Conservation (phyloP, 2,329 filamentous ascomycete species). For the Fusarium transvaalense region DNA sequence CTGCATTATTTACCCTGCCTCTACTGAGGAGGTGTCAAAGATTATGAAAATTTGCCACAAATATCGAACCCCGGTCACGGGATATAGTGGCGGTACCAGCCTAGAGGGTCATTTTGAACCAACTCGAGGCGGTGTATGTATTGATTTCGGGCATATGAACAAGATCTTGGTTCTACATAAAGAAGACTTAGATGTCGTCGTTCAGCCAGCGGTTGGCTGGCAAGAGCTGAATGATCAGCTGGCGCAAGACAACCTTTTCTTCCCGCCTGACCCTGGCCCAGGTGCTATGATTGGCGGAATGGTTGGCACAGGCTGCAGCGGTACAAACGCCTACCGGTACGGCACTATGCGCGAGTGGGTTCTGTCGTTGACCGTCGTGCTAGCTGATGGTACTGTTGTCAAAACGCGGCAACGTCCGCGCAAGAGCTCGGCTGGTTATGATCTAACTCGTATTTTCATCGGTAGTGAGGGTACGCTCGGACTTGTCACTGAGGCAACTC, state of each 20-base stretch:
- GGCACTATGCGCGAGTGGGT: conserved; percentile 92
- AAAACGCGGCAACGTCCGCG: conserved; percentile 81
- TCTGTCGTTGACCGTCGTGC: conserved; percentile 82
- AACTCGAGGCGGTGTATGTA: conserved; percentile 86
- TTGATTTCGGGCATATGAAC: conserved; percentile 92
- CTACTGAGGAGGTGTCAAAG: conserved; percentile 77
- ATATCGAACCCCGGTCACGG: conserved; percentile 84
- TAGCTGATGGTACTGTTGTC: conserved; percentile 81
- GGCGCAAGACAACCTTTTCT: conserved; percentile 82
- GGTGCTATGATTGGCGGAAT: conserved; percentile 84
- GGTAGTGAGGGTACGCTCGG: conserved; percentile 86
- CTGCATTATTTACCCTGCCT: no score
- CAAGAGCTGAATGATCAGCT: conserved; percentile 83
- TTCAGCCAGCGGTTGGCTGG: conserved; percentile 91
- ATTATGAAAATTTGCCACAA: conserved; percentile 79
- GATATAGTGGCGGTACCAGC: conserved; percentile 82
- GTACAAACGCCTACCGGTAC: conserved; percentile 83
- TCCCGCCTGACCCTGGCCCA: conserved; percentile 85
- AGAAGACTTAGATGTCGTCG: conserved; percentile 90
- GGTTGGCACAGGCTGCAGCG: conserved; percentile 82
- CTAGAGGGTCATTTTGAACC: conserved; percentile 55
- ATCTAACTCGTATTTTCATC: conserved; percentile 83
- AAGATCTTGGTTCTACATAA: conserved; percentile 81
- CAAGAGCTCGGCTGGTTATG: conserved; percentile 86
- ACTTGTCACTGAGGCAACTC: conserved; percentile 76